Evolutionary conservation across 768 basidiomycete genomes (phyloP).

Genomic region (Porpolomopsis calyptriformis): DNA sequence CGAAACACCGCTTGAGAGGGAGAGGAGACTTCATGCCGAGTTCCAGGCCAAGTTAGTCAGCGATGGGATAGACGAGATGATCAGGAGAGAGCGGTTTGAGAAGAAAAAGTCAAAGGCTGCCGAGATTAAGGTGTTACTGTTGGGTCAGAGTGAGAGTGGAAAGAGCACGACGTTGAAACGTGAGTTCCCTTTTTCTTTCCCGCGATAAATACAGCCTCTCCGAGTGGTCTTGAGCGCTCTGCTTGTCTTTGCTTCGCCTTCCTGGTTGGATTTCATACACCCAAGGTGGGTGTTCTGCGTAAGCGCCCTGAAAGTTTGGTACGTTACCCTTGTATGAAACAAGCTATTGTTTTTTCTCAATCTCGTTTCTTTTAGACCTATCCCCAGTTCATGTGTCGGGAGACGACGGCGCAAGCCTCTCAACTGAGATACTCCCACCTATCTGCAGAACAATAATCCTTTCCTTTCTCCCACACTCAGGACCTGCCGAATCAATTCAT

Average conservation of each 20-base stretch:
- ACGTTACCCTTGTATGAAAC: too few relatives aligned
- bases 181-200: constrained; percentile 35
- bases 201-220: neutral
- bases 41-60: constrained; percentile 62
- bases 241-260: neutral
- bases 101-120: constrained; percentile 42
- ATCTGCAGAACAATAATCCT: too few relatives aligned
- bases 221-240: neutral
- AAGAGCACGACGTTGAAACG: constrained; percentile 85
- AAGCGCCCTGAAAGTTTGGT: too few relatives aligned
- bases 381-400: neutral
- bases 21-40: constrained; percentile 54
- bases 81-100: constrained; percentile 54
- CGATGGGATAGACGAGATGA: constrained; percentile 71
- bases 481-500: neutral
- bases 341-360: neutral
- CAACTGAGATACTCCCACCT: too few relatives aligned
- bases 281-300: too few relatives aligned
- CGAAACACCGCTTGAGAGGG: constrained; percentile 60
- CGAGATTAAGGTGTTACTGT: constrained; percentile 66
- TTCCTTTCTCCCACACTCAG: neutral
- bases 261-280: too few relatives aligned
- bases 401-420: neutral
- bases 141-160: constrained; percentile 84
- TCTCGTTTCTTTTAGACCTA: neutral